Conservation (phyloP, 2,329 filamentous ascomycete genomes). For the Colletotrichum gloeosporioides region DNA sequence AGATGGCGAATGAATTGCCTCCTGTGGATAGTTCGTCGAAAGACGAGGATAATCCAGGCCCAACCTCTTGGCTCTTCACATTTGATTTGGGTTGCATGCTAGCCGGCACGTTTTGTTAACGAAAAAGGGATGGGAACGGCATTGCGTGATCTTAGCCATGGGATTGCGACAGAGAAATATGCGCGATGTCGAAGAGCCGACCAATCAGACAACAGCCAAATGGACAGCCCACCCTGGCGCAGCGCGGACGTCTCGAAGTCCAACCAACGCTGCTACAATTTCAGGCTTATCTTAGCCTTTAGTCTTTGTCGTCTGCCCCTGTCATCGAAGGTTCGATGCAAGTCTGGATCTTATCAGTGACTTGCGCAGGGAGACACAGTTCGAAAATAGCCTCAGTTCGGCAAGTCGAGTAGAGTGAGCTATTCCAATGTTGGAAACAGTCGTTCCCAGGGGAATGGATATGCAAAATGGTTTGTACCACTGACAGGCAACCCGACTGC, state of each 20-base stretch:
- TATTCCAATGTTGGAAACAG: background rate
- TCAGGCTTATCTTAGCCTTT: background rate
- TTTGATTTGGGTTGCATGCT: background rate
- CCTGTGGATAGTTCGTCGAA: background rate
- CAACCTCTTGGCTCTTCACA: background rate
- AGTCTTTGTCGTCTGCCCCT: background rate
- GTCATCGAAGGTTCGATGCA: background rate
- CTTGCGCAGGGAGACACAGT: background rate
- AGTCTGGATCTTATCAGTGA: background rate
- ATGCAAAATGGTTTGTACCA: background rate
- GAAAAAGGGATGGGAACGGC: background rate
- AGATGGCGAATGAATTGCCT: background rate
- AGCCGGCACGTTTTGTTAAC: background rate
- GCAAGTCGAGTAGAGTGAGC: background rate
- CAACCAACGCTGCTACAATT: background rate
- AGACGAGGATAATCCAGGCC: background rate
- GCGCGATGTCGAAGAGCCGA: background rate
- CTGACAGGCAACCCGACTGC: background rate
- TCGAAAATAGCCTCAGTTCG: background rate
- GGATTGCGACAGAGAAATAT: slow-evolving; percentile 17
- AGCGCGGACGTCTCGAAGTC: background rate
- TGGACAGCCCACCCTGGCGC: background rate
- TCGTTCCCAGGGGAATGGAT: background rate
- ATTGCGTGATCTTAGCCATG: slow-evolving; percentile 24
- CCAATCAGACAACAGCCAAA: slow-evolving; percentile 6